Base-by-base conservation (phyloP, 371 early-diverging fungal genomes). In the Actinomortierella wolfii region DNA sequence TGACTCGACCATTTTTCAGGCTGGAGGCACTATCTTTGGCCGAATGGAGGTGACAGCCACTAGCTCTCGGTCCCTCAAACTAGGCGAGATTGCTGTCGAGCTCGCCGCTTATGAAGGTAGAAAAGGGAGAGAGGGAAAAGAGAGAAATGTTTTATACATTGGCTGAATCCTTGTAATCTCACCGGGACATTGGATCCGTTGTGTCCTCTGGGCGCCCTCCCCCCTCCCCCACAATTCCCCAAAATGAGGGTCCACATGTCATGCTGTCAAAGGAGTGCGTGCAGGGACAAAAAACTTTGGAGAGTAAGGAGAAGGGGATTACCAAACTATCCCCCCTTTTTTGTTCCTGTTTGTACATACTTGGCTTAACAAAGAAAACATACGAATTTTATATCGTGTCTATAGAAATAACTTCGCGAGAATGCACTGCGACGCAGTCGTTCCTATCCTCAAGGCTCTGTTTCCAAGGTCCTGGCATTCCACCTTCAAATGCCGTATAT, bases 61-160 rank as follows among this genome's bases (percentile, higher is more conserved):
- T 0, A 65, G 78, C 29, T 74, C 76, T 6, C 62, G 70, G 23
- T 80, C 78, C 13, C 49, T 86, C 49, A 64, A 76, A 55, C 55
- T 86, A 21, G 86, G 85, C 26, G 85, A 84, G 60, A 86, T 86
- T 17, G 78, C 84, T 0, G 81, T 83, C 23, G 81, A 86, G 61
- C 48, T 86, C 42, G 78, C 76, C 11, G 86, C 81, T 11, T 77
- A 75, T 55, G 86, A 86, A 74, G 83, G 84, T 82, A 68, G 26
- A 54, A 15, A 34, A 25, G 13, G 8, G 24, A 21, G 29, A 42
- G 17, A 50, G 50, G 11, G 7, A 52, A 46, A 5, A 41, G 9
- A 40, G 17, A 18, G 15, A 51, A 44, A 44, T n/a, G 13, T 4
- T 44, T 20, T 20, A 15, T 44, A 20, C 44, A 44, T 44, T n/a